A percentile compares a stretch with the other conserved stretches of the same genome.
Conservation (phyloP, 1,284 basidiomycete species). For the Ustilago loliicola region DNA sequence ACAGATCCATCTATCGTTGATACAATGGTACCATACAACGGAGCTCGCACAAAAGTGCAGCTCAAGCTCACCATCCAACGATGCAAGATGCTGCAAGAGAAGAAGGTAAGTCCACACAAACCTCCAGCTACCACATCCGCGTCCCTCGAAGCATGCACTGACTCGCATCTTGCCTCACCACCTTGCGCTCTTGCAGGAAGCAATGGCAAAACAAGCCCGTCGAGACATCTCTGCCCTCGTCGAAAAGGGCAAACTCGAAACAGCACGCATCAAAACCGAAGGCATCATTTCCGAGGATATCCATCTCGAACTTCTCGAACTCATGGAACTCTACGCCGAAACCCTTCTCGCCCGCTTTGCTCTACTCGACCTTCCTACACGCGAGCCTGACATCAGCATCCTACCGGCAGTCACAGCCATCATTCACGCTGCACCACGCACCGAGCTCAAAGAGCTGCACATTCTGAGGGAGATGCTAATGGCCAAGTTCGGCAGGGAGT, state of each 20-base stretch:
- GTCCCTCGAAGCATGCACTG: background rate
- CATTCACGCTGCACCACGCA: constrained; percentile 89
- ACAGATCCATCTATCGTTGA: background rate
- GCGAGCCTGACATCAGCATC: constrained; percentile 86
- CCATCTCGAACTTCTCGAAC: constrained; percentile 75
- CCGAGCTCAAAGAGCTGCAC: constrained; percentile 82
- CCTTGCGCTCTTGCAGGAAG: constrained; percentile 73
- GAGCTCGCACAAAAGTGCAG: constrained; percentile 66
- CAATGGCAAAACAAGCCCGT: constrained; percentile 85
- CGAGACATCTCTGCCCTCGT: constrained; percentile 83
- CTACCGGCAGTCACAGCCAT: constrained; percentile 81
- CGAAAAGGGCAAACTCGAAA: constrained; percentile 84
- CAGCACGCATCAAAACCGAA: constrained; percentile 84
- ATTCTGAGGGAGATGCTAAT: constrained; percentile 90
- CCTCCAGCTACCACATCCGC: background rate
- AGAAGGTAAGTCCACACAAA: constrained; percentile 75
- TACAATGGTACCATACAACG: constrained; percentile 62
- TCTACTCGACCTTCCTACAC: constrained; percentile 82
- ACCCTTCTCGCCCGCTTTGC: constrained; percentile 92
- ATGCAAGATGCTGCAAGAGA: constrained; percentile 88
- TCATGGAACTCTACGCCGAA: constrained; percentile 93
- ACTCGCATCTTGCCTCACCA: background rate
- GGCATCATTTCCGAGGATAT: constrained; percentile 84
- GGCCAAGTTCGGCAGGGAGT: constrained; percentile 91
- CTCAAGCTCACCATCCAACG: constrained; percentile 89